Evolutionary conservation across 192 early-diverging fungal genomes (phyloP).

Genomic region (Rhizophagus sp.): DNA sequence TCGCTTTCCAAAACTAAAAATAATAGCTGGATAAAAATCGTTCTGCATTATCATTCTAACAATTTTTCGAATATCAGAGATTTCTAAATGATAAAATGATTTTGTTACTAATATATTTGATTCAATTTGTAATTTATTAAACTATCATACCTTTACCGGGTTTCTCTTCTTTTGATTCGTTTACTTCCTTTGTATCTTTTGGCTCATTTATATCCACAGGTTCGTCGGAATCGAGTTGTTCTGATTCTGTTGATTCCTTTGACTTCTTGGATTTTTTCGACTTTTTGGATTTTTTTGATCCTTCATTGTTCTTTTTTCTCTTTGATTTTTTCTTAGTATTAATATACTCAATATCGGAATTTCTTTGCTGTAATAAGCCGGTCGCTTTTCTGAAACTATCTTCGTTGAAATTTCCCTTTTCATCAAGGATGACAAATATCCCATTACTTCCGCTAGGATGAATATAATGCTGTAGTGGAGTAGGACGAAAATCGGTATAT

Average conservation of each 20-base stretch:
- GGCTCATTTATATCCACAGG: neutral
- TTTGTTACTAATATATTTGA: neutral
- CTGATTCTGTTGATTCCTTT: neutral
- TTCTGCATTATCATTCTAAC: conserved; percentile 95
- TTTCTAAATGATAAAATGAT: conserved; percentile 35
- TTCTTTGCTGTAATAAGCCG: neutral
- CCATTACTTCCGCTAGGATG: conserved; percentile 91
- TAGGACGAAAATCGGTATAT: conserved; percentile 96
- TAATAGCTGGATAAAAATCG: conserved; percentile 95
- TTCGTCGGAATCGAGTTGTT: neutral
- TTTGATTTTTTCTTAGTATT: neutral
- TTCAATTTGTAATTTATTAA: neutral
- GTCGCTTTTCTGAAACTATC: conserved; percentile 95
- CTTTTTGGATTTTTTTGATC: conserved; percentile 33
- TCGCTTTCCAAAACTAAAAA: conserved; percentile 91
- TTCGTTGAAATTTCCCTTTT: conserved; percentile 91
- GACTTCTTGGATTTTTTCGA: conserved; percentile 8
- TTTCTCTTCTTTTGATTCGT: neutral
- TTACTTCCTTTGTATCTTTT: neutral
- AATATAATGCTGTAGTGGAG: conserved; percentile 95
- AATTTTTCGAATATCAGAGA: conserved; percentile 94
- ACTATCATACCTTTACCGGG: conserved; percentile 79
- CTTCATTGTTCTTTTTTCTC: neutral
- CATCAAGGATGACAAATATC: conserved; percentile 96
- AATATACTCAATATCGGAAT: neutral